Base-by-base conservation (phyloP, 2,329 filamentous ascomycete species). In the Simplicillium aogashimaense region DNA sequence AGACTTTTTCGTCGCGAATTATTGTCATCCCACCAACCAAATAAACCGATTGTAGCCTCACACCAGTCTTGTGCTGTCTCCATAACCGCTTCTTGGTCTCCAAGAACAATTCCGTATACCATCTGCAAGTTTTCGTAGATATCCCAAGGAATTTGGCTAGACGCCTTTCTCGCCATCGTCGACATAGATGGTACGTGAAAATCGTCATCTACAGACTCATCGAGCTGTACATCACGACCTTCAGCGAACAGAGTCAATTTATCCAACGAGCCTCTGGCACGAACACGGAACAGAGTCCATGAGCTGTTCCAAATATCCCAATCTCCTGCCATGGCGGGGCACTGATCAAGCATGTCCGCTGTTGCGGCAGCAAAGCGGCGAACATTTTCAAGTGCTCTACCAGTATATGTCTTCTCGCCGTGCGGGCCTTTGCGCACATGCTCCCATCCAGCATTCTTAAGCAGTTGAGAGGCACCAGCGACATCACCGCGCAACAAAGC, bases 21-120 rank as follows among this genome's bases (percentile, higher is more conserved):
- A n/a, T 76, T 75, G 45, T 92, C 86, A 54, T 94, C 83, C 88
- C 89, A 95, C 90, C 90, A 97, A 6, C 84, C 81, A 28, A 89
- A 81, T 37, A 97, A 66, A 2, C 82, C 85, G 44, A 95, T 65
- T 0, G 82, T 84, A 1, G 87, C 89, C 64, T 97, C 90, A 38
- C 90, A 79, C 90, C 90, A 97, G 59, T 95, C 89, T 53, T 90
- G 81, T 1, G 88, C 78, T 35, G 80, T 77, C 36, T 80, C 75
- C 45, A 94, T 67, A 39, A 95, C 86, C 15, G 87, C 80, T 29
- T 81, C 75, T 9, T 78, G 71, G 47, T 83, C 77, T 29, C 90
- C 89, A 4, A 92, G 72, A 2, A 94, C 65, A 44, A 94, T 81
- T 29, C 81, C 81, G 56, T 95, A 95, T 6, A 95, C 64, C 11